These are phyloP conservation scores for Citrus maxima DNA, from an alignment of 345 rosid species.

Conservation along the genomic window DNA sequence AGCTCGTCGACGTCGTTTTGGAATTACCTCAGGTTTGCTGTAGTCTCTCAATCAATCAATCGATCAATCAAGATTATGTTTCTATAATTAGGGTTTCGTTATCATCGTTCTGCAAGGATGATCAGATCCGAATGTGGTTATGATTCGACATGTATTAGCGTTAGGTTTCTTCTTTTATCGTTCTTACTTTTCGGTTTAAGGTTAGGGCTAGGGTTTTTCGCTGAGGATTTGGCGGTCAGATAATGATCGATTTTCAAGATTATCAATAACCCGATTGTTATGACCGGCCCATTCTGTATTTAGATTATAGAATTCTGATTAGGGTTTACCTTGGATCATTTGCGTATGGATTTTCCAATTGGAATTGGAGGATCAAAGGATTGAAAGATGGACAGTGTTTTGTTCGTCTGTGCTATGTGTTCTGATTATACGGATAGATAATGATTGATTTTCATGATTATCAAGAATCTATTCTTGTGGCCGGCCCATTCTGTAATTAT, in stretches of 20 bases:
- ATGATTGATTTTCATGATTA: too few species aligned
- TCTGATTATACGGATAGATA: too few species aligned
- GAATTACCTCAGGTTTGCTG: conserved; percentile 11
- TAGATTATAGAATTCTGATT: neutral
- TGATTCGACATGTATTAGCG: neutral
- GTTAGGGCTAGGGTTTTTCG: neutral
- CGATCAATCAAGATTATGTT: neutral
- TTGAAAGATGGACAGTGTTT: neutral
- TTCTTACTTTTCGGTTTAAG: neutral
- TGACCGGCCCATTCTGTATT: neutral
- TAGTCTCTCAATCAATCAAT: neutral
- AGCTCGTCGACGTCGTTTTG: too few species aligned
- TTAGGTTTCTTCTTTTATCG: neutral
- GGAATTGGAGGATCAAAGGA: neutral
- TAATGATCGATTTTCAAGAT: neutral
- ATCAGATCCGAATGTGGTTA: neutral
- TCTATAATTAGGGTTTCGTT: neutral
- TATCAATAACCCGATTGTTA: neutral
- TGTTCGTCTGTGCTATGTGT: neutral
- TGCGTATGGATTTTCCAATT: neutral
- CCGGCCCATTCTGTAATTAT: neutral
- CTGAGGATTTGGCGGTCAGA: neutral
- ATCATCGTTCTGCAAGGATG: neutral
- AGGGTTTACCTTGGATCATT: neutral
- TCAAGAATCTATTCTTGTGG: neutral